Base-by-base conservation (phyloP, 129 eudicot species). In the Pulicaria dysenterica region DNA sequence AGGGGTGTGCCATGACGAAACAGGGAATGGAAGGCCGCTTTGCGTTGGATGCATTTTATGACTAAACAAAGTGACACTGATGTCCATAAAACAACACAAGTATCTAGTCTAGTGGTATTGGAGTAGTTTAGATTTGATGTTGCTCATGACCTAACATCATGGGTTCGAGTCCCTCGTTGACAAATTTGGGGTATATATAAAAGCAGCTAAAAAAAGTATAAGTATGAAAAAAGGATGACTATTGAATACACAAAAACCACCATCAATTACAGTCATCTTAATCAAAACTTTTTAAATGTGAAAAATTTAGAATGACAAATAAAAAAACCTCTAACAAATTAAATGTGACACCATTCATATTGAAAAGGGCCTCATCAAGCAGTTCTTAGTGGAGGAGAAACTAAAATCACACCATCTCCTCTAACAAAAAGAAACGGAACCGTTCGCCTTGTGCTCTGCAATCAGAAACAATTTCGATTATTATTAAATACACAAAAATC, bases 341-440 rank as follows among this genome's bases (percentile, higher is more conserved):
- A 70, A 60, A 41, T 11, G 65, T 62, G 82, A 61, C 56, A 69
- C 66, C 77, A 42, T 51, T 14, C 9, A 39, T 5, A 14, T 14
- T 46, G 37, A 16, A 45, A 13, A 64, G 42, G 38, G 12, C 55
- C 42, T 89, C 86, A 94, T 89, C 86, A 94, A 65, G 98, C 88
- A 14, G 98, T 94, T 66, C 98, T 77, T 68, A 90, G 84, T 41
- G 98, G 98, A 59, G 98, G 98, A 64, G 98, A 94, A 50, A 94
- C 98, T 82, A 94, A 73, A 45, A 94, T 94, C 56, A 94, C 97
- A 55, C 98, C 98, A 79, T 94, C 98, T 74, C 98, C 98, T 85
- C 98, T 81, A 12, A 94, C 98, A 64, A 94, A 90, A 59, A 94
- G 95, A 47, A 87, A 90, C 0, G 98, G 98, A 64, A 94, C 88